Evolutionary conservation across 306 rosid species (phyloP).

Genomic region (Prunus fruticosa): DNA sequence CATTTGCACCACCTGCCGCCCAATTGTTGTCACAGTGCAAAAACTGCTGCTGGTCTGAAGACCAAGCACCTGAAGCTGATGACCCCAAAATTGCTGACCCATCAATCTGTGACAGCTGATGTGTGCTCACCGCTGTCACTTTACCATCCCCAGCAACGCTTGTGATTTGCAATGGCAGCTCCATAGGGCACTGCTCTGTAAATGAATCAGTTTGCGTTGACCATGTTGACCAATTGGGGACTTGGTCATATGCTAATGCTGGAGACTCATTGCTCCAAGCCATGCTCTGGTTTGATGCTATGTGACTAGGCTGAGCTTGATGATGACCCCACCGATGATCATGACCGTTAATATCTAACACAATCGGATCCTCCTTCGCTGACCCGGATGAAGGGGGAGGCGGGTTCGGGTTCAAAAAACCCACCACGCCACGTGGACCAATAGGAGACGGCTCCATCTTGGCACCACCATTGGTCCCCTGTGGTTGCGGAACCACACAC

Average conservation of each 20-base stretch:
- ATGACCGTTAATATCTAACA: neutral
- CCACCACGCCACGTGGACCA: neutral
- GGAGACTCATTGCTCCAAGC: conserved; percentile 1
- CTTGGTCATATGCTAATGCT: neutral
- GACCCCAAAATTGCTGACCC: neutral
- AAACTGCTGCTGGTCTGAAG: conserved; percentile 2
- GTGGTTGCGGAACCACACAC: conserved; percentile 20
- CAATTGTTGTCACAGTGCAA: conserved; percentile 11
- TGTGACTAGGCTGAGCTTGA: neutral
- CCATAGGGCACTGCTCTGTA: conserved; percentile 12
- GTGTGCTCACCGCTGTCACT: neutral
- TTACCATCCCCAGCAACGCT: neutral
- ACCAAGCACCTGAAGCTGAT: neutral
- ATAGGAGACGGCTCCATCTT: conserved; percentile 2
- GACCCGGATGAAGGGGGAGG: neutral
- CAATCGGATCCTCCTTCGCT: neutral
- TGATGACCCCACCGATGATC: neutral
- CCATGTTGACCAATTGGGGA: neutral
- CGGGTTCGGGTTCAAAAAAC: neutral
- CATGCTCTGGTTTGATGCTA: neutral
- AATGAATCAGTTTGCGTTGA: neutral
- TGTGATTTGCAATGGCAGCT: neutral
- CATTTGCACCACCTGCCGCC: neutral
- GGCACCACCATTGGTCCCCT: neutral
- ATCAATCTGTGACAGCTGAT: conserved; percentile 3